Evolutionary conservation across 495 filamentous ascomycete genomes (phyloP).

Genomic region (Penicillium tannophilum): DNA sequence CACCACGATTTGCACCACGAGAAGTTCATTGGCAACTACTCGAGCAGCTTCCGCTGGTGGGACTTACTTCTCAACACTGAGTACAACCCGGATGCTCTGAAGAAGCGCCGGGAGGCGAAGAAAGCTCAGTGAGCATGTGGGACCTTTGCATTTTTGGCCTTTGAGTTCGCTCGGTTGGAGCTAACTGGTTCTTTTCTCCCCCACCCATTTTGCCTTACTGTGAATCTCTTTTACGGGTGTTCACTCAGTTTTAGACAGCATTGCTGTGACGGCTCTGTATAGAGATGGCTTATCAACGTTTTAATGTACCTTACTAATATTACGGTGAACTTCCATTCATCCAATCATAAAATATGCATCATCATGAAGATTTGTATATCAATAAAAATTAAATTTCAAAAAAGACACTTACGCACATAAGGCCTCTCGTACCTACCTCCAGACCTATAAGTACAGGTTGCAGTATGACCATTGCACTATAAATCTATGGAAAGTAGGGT

Average conservation of each 20-base stretch:
- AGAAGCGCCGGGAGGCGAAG: slow-evolving; percentile 73
- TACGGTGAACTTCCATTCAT: slow-evolving; percentile 4
- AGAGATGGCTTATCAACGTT: slow-evolving; percentile 8
- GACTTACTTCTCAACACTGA: slow-evolving; percentile 93
- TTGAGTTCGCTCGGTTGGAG: not conserved
- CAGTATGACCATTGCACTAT: too few relatives aligned
- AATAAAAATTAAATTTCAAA: not conserved
- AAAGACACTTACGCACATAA: too few relatives aligned
- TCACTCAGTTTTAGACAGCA: not conserved
- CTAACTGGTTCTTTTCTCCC: not conserved
- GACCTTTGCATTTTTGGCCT: not conserved
- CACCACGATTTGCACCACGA: slow-evolving; percentile 98
- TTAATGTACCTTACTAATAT: slow-evolving; percentile 13
- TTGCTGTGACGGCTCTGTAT: slow-evolving; percentile 1
- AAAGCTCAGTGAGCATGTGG: slow-evolving; percentile 40
- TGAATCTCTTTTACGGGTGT: not conserved
- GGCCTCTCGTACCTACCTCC: too few relatives aligned
- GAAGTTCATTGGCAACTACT: slow-evolving; percentile 95
- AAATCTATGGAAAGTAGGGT: too few relatives aligned
- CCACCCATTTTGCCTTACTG: not conserved
- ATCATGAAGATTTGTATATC: not conserved
- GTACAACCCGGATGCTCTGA: slow-evolving; percentile 82
- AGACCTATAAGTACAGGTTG: too few relatives aligned
- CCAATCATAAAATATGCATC: slow-evolving; percentile 1
- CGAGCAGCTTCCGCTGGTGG: slow-evolving; percentile 99